Evolutionary conservation across 192 early-diverging fungal species (phyloP).

Genomic region (Rhizophagus clarus): DNA sequence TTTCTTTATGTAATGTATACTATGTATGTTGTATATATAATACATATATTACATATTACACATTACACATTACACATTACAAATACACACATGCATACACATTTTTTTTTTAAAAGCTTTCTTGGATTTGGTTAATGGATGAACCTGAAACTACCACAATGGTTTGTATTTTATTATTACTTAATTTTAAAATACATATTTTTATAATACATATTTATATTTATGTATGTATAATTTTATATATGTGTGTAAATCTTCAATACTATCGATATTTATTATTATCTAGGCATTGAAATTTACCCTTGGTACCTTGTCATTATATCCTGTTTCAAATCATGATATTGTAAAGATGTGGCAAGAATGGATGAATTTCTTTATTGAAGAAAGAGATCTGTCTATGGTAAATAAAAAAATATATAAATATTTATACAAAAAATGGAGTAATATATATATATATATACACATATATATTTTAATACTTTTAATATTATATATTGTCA

Average conservation of each 20-base stretch:
- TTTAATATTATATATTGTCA: no score
- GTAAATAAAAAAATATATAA: background rate
- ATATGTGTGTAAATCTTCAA: no score
- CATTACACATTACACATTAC: background rate
- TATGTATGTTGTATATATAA: background rate
- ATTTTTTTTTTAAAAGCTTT: background rate
- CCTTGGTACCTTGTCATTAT: background rate
- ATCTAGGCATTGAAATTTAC: background rate
- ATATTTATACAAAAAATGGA: no score
- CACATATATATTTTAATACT: no score
- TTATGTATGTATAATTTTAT: no score
- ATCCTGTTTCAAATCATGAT: background rate
- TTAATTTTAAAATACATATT: background rate
- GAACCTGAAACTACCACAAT: background rate
- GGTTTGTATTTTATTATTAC: background rate
- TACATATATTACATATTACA: no score
- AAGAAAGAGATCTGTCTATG: background rate
- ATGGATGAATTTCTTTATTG: slow-evolving; percentile 15
- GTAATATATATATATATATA: background rate
- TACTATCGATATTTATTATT: no score
- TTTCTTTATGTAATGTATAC: no score
- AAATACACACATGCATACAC: no score
- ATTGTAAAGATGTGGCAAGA: slow-evolving; percentile 2
- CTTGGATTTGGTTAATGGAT: background rate
- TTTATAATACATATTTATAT: background rate